Evolutionary conservation across 1,284 basidiomycete species (phyloP), one percentile per base, ranked within the genome.

Genomic region (Paramarasmius palmivorus): DNA sequence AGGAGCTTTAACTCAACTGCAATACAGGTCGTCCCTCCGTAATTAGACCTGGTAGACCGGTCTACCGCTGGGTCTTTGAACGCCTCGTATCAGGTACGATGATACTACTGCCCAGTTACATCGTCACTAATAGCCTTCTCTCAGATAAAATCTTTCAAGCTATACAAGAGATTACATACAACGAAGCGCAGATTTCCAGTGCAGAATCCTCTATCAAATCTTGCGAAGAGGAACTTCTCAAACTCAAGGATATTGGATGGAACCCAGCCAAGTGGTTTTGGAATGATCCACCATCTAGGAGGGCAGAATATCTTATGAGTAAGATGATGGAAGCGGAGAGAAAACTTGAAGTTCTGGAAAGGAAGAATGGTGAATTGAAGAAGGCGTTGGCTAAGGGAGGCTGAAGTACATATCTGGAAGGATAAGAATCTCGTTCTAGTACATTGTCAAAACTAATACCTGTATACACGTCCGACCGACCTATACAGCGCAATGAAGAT

Each of bases 1-100:
- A 32, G 29, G 12, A 32, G 12, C 29, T 32, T n/a, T 6, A 12
- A 12, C 12, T 32, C 29, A 32, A 6, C 29, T 6, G 12, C 29
- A 44, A n/a, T 48, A 0, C 57, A 92, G 91, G 92, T 23, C 86
- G 93, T n/a, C 90, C 94, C 1, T 86, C 90, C 1, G 79, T 77
- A 2, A 92, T 99, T 57, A 80, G 83, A 40, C 92, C 96, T 0
- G 96, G 96, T 34, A 93, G 91, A 67, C 96, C 96, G 0, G 86
- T 98, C 1, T 91, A 93, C 67, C 81, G 82, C 68, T 88, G 86
- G 65, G 93, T 93, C 2, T 98, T 98, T 68, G 78, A 90, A 59
- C 77, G 83, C 32, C 78, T 98, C 1, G 87, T 92, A 0, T 73
- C 84, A 47, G 92, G 91, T 90, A 60, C 50, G 79, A 65, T 23